Evolutionary conservation across 2,329 filamentous ascomycete species (phyloP).

Genomic region (Teratosphaeria nubilosa): DNA sequence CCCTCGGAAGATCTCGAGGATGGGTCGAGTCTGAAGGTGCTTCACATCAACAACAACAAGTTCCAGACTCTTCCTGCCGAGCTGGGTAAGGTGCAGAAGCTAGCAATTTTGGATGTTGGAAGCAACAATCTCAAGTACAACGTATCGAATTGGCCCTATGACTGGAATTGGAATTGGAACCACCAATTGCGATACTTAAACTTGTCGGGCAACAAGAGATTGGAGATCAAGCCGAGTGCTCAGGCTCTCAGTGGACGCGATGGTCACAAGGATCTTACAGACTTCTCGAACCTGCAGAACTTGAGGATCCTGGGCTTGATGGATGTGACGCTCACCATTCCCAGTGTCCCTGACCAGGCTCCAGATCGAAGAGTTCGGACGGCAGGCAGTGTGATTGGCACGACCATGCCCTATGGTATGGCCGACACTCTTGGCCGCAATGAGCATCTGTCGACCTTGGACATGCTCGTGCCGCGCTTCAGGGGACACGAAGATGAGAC

Average conservation of each 20-base stretch:
- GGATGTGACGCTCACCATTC: constrained; percentile 92
- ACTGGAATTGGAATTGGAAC: constrained; percentile 99
- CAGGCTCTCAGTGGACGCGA: constrained; percentile 43
- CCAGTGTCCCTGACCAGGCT: constrained; percentile 86
- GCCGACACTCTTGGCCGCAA: constrained; percentile 87
- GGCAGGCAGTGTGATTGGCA: constrained; percentile 86
- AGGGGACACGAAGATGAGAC: constrained; percentile 83
- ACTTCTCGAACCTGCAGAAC: constrained; percentile 77
- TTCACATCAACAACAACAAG: constrained; percentile 96
- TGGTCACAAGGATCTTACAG: constrained; percentile 62
- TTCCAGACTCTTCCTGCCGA: constrained; percentile 95
- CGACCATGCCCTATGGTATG: constrained; percentile 83
- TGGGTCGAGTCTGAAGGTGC: constrained; percentile 71
- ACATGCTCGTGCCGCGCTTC: constrained; percentile 88
- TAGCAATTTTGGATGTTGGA: constrained; percentile 85
- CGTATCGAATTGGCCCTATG: constrained; percentile 96
- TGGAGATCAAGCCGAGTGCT: constrained; percentile 72
- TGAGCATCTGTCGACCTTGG: constrained; percentile 90
- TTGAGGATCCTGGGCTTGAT: constrained; percentile 85
- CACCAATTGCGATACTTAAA: constrained; percentile 91
- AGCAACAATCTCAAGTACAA: constrained; percentile 97
- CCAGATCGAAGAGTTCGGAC: constrained; percentile 92
- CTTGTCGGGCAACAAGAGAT: constrained; percentile 86
- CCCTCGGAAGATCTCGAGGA: constrained; percentile 93
- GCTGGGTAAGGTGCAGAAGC: constrained; percentile 83